Base-by-base conservation (phyloP, 2,329 filamentous ascomycete species). In the Fusarium robinianum region DNA sequence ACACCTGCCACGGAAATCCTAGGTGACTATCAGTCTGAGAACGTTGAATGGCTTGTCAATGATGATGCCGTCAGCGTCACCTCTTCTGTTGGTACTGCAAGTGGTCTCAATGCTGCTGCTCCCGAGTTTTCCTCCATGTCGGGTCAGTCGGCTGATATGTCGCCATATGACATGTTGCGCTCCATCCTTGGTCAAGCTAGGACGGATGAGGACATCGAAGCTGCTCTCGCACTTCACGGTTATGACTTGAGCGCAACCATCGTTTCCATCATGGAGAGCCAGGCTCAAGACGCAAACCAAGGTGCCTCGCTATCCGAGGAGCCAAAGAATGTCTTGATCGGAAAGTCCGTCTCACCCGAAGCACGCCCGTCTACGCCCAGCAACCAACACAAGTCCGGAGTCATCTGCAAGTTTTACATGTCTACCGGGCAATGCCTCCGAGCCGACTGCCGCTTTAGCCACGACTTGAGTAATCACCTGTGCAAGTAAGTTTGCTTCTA, bases 351-450 rank as follows among this genome's bases (percentile, higher is more conserved):
- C 75, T 82, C 82, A 27, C 80, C 88, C 11, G 83, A 88, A 9
- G 78, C 82, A 12, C 81, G 90, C 23, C 88, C 91, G 11, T 75
- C 80, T 7, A 95, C 90, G 1, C 91, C 92, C 3, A 81, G 83
- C 16, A 80, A 82, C 16, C 84, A 87, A 62, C 79, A 86, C 58
- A 92, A 90, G 67, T 90, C 87, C 52, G 87, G 90, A 17, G 86
- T 96, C 25, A 88, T 97, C 27, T 99, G 94, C 80, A 95, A 96
- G 70, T 99, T 97, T 68, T 97, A 90, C 76, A 76, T 99, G 53
- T 92, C 91, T 8, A 95, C 88, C 6, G 94, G 94, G n/a, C 88
- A 94, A 68, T 99, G 94, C 67, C 83, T 96, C 39, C 84, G 94
- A 46, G 92, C 92, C 48, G 94, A 99, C 69, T 99, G 94, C 68